Evolutionary conservation across 1,284 basidiomycete species (phyloP).

Genomic region (Irpex lacteus): DNA sequence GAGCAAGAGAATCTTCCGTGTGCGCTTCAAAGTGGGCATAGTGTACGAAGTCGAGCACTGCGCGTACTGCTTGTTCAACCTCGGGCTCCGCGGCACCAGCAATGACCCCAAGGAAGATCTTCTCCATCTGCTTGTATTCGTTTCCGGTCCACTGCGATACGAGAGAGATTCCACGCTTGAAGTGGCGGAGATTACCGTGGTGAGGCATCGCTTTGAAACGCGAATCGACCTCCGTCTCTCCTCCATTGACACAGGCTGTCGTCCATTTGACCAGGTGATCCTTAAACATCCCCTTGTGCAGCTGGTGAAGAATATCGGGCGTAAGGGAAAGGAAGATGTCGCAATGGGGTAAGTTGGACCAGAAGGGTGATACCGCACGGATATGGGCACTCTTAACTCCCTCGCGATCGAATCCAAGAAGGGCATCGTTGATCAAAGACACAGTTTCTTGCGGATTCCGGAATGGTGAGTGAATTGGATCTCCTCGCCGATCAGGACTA

Average conservation of each 20-base stretch:
- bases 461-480: constrained; percentile 3
- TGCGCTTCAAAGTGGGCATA: too few species aligned
- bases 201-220: constrained; percentile 19
- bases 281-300: constrained; percentile 29
- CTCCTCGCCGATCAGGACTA: constrained; percentile 13
- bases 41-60: too few species aligned
- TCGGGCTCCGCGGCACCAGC: constrained; percentile 10
- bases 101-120: constrained; percentile 23
- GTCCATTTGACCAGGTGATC: constrained; percentile 30
- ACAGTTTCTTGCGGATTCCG: neutral
- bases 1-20: constrained; percentile 17
- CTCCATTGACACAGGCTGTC: constrained; percentile 14
- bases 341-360: constrained; percentile 20
- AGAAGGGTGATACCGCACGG: constrained; percentile 24
- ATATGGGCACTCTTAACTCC: constrained; percentile 10
- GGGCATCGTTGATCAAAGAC: neutral
- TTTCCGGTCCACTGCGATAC: constrained; percentile 26
- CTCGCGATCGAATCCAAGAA: neutral
- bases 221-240: constrained; percentile 23
- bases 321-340: constrained; percentile 22
- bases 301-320: constrained; percentile 28
- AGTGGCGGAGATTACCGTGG: constrained; percentile 21
- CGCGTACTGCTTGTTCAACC: too few species aligned
- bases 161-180: constrained; percentile 23
- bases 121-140: constrained; percentile 26